A percentile compares a stretch with the other conserved stretches of the same genome.
These are phyloP conservation scores for Onygena corvina DNA, from an alignment of 2,329 filamentous ascomycete species.

Conservation along the genomic window DNA sequence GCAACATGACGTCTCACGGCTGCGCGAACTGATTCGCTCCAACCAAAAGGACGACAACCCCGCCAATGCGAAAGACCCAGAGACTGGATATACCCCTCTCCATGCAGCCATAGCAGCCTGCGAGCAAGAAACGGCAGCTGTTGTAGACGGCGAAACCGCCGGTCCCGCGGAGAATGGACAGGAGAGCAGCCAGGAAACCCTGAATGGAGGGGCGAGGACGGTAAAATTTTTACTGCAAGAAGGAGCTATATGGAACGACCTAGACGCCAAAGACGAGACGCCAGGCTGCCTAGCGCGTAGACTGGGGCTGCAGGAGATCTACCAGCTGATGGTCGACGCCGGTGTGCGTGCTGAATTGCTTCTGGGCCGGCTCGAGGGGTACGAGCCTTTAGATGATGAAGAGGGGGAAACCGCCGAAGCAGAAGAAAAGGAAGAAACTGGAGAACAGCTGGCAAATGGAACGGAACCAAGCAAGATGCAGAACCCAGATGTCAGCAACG, in stretches of 20 bases:
- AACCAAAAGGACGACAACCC: constrained; percentile 38
- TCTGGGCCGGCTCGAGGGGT: constrained; percentile 68
- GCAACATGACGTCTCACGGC: constrained; percentile 53
- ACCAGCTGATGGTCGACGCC: constrained; percentile 74
- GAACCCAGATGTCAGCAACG: constrained; percentile 44
- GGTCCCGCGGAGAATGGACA: constrained; percentile 18
- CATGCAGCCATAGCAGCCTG: constrained; percentile 81
- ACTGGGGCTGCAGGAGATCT: constrained; percentile 57
- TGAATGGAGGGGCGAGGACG: constrained; percentile 54
- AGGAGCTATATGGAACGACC: constrained; percentile 95
- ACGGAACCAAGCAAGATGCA: constrained; percentile 9
- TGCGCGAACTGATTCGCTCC: constrained; percentile 57
- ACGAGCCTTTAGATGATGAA: constrained; percentile 52
- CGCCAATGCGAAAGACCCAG: constrained; percentile 68
- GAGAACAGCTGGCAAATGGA: constrained; percentile 3
- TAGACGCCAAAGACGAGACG: constrained; percentile 76
- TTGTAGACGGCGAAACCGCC: constrained; percentile 18
- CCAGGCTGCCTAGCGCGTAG: constrained; percentile 71
- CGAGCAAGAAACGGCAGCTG: constrained; percentile 31
- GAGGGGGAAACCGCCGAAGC: constrained; percentile 11
- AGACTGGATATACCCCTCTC: constrained; percentile 74
- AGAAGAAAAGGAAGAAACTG: constrained; percentile 8
- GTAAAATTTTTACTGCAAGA: constrained; percentile 68
- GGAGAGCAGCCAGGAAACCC: constrained; percentile 21
- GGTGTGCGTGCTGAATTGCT: constrained; percentile 84